Evolutionary conservation across 2,329 filamentous ascomycete species (phyloP).

Genomic region (Talaromyces sp.): DNA sequence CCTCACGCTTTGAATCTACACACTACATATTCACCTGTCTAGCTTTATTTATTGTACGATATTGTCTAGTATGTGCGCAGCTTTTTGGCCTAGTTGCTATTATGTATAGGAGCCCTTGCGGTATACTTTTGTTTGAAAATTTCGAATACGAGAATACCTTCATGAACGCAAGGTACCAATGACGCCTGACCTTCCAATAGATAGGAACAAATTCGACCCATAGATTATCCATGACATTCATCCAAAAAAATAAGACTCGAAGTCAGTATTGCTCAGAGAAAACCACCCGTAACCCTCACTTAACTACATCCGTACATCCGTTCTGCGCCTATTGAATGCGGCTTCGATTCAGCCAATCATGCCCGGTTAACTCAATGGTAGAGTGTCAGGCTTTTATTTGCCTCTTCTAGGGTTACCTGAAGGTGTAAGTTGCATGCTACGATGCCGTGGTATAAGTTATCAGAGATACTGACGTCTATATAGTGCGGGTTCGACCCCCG

Average conservation of each 20-base stretch:
- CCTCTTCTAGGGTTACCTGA: slow-evolving; percentile 5
- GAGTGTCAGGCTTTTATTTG: slow-evolving; percentile 10
- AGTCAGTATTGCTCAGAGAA: too few species aligned
- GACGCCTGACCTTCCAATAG: too few species aligned
- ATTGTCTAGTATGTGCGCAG: too few species aligned
- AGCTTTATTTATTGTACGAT: too few species aligned
- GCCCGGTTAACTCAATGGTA: slow-evolving; percentile 11
- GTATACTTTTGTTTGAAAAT: too few species aligned
- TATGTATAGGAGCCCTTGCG: too few species aligned
- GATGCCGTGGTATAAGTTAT: background rate
- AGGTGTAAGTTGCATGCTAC: background rate
- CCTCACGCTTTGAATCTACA: too few species aligned
- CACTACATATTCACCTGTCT: too few species aligned
- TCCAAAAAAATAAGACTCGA: background rate
- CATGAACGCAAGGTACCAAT: too few species aligned
- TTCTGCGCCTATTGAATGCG: too few species aligned
- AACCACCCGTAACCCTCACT: background rate
- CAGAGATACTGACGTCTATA: background rate
- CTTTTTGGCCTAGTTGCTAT: background rate
- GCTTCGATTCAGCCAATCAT: background rate
- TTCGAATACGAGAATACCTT: too few species aligned
- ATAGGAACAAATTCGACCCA: background rate
- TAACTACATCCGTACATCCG: background rate
- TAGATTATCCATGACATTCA: background rate
- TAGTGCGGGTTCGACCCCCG: slow-evolving; percentile 8